Evolutionary conservation across 495 filamentous ascomycete genomes (phyloP).

Genomic region (Zalerion maritima): DNA sequence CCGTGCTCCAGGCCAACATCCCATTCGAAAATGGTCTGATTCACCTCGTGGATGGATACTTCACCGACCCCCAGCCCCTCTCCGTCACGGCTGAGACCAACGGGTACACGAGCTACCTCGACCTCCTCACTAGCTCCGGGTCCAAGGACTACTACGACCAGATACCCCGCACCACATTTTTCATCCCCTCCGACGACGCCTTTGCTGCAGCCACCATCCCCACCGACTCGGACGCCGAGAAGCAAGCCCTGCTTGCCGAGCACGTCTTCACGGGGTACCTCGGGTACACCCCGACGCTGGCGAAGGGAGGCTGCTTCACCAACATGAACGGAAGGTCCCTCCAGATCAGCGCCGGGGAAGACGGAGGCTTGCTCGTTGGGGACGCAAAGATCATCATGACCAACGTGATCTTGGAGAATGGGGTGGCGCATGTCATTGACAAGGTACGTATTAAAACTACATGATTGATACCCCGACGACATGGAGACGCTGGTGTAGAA

Average conservation of each 20-base stretch:
- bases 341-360: conserved; percentile 16
- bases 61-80: conserved; percentile 30
- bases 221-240: not conserved
- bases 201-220: conserved; percentile 10
- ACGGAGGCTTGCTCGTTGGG: conserved; percentile 17
- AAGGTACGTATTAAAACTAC: too few relatives aligned
- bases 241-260: conserved; percentile 10
- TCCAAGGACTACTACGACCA: conserved; percentile 22
- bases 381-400: conserved; percentile 18
- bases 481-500: too few relatives aligned
- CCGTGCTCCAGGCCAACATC: conserved; percentile 18
- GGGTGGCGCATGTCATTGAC: conserved; percentile 24
- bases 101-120: conserved; percentile 10
- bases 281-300: too few relatives aligned
- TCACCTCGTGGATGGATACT: conserved; percentile 19
- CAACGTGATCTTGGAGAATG: conserved; percentile 20
- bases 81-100: conserved; percentile 8
- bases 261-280: conserved; percentile 17
- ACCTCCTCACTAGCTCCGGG: conserved; percentile 23
- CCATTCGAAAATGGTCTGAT: conserved; percentile 17
- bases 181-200: conserved; percentile 12
- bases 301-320: too few relatives aligned
- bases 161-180: conserved; percentile 12
- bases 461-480: too few relatives aligned
- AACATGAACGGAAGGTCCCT: conserved; percentile 14